phyloP scores from a whole-genome alignment of 352 stramenopile genomes.

The Globisporangium spiculum region DNA sequence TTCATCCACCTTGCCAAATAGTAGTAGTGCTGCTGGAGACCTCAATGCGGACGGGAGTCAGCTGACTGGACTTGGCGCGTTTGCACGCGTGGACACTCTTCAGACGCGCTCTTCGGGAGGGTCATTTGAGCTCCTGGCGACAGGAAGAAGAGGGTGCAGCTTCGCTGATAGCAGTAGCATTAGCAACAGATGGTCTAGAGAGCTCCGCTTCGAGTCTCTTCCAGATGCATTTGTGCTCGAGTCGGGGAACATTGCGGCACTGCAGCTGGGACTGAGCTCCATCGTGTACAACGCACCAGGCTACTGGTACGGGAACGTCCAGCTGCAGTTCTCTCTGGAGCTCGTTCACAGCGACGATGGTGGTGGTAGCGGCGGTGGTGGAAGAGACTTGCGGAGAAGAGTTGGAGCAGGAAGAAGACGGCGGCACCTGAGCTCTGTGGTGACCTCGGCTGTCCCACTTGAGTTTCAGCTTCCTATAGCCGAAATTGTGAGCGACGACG shows the following conservation, averaged over 20 bases:
- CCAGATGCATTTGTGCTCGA: slow-evolving; percentile 11
- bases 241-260: neutral
- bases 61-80: slow-evolving; percentile 17
- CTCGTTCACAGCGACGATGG: neutral
- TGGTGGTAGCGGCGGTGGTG: neutral
- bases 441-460: neutral
- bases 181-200: neutral
- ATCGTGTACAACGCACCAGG: slow-evolving; percentile 5
- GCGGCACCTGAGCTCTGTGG: neutral
- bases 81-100: slow-evolving; percentile 12
- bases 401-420: neutral
- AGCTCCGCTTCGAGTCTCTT: neutral
- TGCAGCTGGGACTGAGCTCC: slow-evolving; percentile 1
- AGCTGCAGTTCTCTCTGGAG: slow-evolving; percentile 14
- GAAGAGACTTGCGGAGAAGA: neutral
- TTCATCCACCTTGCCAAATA: neutral
- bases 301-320: slow-evolving; percentile 8
- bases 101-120: slow-evolving; percentile 2
- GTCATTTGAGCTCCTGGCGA: slow-evolving; percentile 13
- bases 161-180: neutral
- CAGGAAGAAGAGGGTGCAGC: neutral
- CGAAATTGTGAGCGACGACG: neutral
- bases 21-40: neutral
- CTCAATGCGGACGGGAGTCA: slow-evolving; percentile 9
- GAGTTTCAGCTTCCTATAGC: neutral